Evolutionary conservation across 371 early-diverging fungal genomes (phyloP), one percentile per base, ranked within the genome.

Genomic region (Zopfochytrium polystomum): DNA sequence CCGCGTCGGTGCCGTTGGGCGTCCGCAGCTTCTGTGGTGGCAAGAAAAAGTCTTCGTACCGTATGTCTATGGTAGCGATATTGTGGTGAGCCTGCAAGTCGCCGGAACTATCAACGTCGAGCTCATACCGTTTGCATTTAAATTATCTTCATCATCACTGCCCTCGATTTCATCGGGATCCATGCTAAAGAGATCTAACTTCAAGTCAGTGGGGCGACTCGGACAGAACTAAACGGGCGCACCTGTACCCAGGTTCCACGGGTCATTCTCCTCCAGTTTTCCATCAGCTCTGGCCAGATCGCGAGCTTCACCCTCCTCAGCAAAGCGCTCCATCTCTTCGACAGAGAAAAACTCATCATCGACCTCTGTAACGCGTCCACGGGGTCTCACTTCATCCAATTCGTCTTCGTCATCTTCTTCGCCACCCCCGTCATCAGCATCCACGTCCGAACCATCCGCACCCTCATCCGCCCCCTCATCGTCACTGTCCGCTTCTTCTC

Each of bases 301-400:
- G 4, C 64, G 42, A 15, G 60, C 65, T 62, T 80, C 80, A 29
- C 69, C 75, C 22, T 63, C 31, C 29, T 76, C 79, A 0, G 78
- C 77, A 67, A 80, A 80, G 22, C 54, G 22, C 57, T 80, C 78
- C 77, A 80, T 76, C 45, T 80, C 80, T 34, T 62, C 70, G 15
- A 80, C 54, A n/a, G 72, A 73, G 54, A 80, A 80, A 49, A 80
- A 80, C 15, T 70, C 75, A 63, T 80, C 80, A 58, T 76, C 77
- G 25, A 79, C 55, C 30, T 66, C 58, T n/a, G 64, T 63, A 33
- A 48, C 23, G 49, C 71, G 44, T n/a, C n/a, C n/a, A n/a, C n/a
- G n/a, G n/a, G n/a, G n/a, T n/a, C n/a, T n/a, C 5, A 29, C 46
- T 0, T 54, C 54, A 22, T 84, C 66, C 63, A 79, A 74, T 13